A percentile compares a stretch with the other conserved stretches of the same genome.
phyloP scores from a whole-genome alignment of 208 protist genomes.

The Sergeia podlipaevii region DNA sequence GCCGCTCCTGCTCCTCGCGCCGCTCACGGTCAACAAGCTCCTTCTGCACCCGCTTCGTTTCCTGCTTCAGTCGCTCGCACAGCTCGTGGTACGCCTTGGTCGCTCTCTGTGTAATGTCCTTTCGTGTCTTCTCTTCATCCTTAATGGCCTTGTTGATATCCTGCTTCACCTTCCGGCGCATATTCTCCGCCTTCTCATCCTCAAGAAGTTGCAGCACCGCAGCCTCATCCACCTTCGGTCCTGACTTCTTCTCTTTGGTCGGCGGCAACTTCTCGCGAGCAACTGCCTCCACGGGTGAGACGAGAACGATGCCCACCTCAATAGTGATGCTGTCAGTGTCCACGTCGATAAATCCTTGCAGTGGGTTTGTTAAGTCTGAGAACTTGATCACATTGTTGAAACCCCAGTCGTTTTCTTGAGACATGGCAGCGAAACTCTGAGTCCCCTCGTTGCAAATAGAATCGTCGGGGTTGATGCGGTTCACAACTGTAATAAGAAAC shows the following conservation, averaged over 20 bases:
- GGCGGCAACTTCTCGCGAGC: constrained; percentile 37
- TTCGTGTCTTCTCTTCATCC: constrained; percentile 85
- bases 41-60: constrained; percentile 70
- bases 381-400: constrained; percentile 91
- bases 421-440: constrained; percentile 80
- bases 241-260: constrained; percentile 57
- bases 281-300: constrained; percentile 46
- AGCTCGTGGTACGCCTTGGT: constrained; percentile 73
- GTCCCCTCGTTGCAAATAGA: constrained; percentile 91
- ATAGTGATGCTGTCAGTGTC: constrained; percentile 86
- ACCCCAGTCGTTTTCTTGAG: constrained; percentile 90
- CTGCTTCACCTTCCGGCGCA: constrained; percentile 71
- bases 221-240: constrained; percentile 63
- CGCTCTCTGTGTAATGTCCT: constrained; percentile 60
- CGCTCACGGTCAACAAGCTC: constrained; percentile 73
- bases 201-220: constrained; percentile 70
- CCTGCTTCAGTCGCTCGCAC: constrained; percentile 54
- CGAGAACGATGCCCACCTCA: constrained; percentile 85
- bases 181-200: constrained; percentile 70
- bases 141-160: constrained; percentile 75
- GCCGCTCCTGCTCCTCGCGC: constrained; percentile 74
- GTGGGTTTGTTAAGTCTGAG: constrained; percentile 66
- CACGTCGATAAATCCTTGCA: constrained; percentile 67
- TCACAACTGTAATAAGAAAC: constrained; percentile 89
- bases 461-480: constrained; percentile 78